These are phyloP conservation scores for Hansenula sp. DNA, from an alignment of 1,139 yeast genomes.

Conservation along the genomic window DNA sequence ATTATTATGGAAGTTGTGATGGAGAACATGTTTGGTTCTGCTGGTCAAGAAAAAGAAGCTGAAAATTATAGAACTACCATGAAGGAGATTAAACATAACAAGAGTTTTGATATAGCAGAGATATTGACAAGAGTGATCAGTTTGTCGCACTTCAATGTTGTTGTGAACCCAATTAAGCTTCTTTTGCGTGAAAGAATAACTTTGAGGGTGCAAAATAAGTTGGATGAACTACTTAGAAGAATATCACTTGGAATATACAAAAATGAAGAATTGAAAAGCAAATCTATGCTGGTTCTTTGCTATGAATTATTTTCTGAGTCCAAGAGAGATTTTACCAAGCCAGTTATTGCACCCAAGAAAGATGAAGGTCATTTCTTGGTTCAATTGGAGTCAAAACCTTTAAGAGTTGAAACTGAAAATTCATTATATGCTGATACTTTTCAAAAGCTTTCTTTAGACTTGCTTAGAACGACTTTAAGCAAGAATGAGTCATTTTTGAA, in stretches of 20 bases:
- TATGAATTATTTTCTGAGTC: slow-evolving; percentile 68
- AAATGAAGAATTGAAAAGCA: slow-evolving; percentile 52
- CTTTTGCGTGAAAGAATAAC: slow-evolving; percentile 64
- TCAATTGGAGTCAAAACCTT: slow-evolving; percentile 54
- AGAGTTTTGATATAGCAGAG: slow-evolving; percentile 86
- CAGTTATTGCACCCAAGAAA: slow-evolving; percentile 16
- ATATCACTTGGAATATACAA: slow-evolving; percentile 73
- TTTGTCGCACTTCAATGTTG: slow-evolving; percentile 51
- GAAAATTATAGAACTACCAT: slow-evolving; percentile 84
- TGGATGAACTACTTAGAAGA: slow-evolving; percentile 76
- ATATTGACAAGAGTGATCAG: slow-evolving; percentile 62
- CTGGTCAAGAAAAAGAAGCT: slow-evolving; percentile 93
- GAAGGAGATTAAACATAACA: slow-evolving; percentile 88
- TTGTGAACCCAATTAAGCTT: slow-evolving; percentile 66
- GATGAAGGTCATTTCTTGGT: slow-evolving; percentile 56
- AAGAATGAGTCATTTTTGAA: slow-evolving; percentile 56
- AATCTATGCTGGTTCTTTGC: slow-evolving; percentile 64
- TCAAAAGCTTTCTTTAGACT: slow-evolving; percentile 75
- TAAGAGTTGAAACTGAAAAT: slow-evolving; percentile 47
- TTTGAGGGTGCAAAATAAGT: slow-evolving; percentile 64
- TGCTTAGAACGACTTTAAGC: slow-evolving; percentile 66
- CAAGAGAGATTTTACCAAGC: slow-evolving; percentile 26
- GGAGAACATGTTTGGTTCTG: slow-evolving; percentile 91
- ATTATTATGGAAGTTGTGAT: slow-evolving; percentile 68
- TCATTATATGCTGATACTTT: slow-evolving; percentile 51